Conservation (phyloP, 106 monocot genomes). For the Hemerocallis citrina region DNA sequence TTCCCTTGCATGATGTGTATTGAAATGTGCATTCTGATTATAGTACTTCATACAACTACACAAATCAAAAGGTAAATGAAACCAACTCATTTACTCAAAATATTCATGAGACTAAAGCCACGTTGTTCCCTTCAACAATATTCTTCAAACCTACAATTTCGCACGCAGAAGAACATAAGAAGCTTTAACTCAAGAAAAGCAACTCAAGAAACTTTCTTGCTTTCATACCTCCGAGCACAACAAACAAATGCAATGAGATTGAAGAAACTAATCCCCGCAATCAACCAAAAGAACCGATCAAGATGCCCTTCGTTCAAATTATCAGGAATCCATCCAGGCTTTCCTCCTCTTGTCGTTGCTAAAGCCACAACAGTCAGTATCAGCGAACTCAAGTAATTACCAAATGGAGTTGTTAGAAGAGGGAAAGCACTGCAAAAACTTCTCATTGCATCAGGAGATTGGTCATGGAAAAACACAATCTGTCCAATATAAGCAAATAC, state of each 20-base stretch:
- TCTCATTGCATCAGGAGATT: constrained; percentile 50
- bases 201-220: background rate
- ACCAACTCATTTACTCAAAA: too few relatives aligned
- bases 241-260: constrained; percentile 1
- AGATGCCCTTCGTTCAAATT: constrained; percentile 3
- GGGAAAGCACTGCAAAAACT: constrained; percentile 33
- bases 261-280: background rate
- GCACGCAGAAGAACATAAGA: too few relatives aligned
- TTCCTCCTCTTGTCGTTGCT: constrained; percentile 21
- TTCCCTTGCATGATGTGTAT: too few relatives aligned
- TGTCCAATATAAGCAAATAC: constrained; percentile 28
- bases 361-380: constrained; percentile 19
- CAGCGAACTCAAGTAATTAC: constrained; percentile 41
- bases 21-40: too few relatives aligned
- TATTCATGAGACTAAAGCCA: too few relatives aligned
- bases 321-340: constrained; percentile 22
- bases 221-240: background rate
- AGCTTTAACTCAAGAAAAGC: too few relatives aligned
- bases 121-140: too few relatives aligned
- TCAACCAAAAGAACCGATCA: constrained; percentile 2
- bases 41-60: too few relatives aligned
- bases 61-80: too few relatives aligned
- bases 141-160: too few relatives aligned
- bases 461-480: constrained; percentile 51
- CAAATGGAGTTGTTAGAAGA: constrained; percentile 24